Evolutionary conservation across 2,329 filamentous ascomycete species (phyloP), one percentile per base, ranked within the genome.

Genomic region (Aspergillus unguis): DNA sequence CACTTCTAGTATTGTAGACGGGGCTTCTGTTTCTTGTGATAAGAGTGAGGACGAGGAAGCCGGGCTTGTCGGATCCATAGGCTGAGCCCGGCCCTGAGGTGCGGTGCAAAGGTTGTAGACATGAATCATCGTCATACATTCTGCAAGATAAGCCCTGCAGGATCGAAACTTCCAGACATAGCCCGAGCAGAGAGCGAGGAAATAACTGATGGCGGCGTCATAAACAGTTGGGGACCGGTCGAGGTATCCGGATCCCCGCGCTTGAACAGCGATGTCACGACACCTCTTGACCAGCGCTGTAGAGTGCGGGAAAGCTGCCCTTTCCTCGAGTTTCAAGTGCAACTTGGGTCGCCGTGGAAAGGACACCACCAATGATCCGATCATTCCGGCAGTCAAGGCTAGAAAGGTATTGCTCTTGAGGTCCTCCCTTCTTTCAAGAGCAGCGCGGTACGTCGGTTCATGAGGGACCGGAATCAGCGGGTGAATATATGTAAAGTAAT

Each of bases 401-500:
- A 77, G 57, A 53, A 77, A 77, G 6, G 67, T 75, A 11, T 62
- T 61, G 55, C 72, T 73, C 10, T 64, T 71, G 17, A 65, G 52
- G 62, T 77, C 75, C 58, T 77, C 71, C 45, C 75, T 65, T 31
- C 67, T 65, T 41, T 70, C 70, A 54, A 77, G 71, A 1, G 73
- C 71, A 45, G 68, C 68, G 43, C 75, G 70, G 50, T 77, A 77
- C 25, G 71, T 73, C 17, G 72, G 73, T 48, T 77, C 75, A 59
- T 77, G 75, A 4, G 75, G 75, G 27, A 77, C 51, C 4, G 75
- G 75, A 10, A 76, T 68, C 45, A 77, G 58, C 10, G 75, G 75
- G 55, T 77, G 75, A 35, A 77, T 77, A 54, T 75, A 77, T 6
- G 70, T 74, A 50, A 77, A 77, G 50, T 71, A 77, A 59, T 77